phyloP scores from a whole-genome alignment of 2,329 filamentous ascomycete genomes.

The Chalaropsis ovoidea region DNA sequence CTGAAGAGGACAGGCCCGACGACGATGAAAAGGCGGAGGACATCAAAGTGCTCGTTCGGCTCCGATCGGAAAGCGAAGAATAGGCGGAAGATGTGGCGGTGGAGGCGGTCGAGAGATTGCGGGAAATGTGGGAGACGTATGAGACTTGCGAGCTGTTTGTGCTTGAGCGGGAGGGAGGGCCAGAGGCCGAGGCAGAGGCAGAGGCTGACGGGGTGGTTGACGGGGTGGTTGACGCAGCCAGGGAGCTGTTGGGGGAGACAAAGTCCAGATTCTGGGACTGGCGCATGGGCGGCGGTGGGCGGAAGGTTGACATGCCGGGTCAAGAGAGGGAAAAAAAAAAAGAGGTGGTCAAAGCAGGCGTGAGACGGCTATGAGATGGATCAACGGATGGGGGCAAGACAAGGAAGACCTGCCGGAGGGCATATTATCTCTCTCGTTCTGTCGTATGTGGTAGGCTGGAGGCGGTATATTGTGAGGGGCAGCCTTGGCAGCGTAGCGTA shows the following conservation, averaged over 20 bases:
- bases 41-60: slow-evolving; percentile 50
- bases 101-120: slow-evolving; percentile 60
- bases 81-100: slow-evolving; percentile 62
- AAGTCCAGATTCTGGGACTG: slow-evolving; percentile 33
- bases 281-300: slow-evolving; percentile 29
- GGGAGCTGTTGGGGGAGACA: slow-evolving; percentile 27
- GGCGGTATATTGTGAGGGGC: background rate
- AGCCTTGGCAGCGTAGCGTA: background rate
- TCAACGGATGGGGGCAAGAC: slow-evolving; percentile 8
- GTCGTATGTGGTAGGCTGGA: background rate
- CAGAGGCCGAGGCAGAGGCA: slow-evolving; percentile 9
- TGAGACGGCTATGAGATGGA: background rate
- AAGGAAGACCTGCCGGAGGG: slow-evolving; percentile 3
- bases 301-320: slow-evolving; percentile 35
- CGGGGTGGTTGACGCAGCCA: slow-evolving; percentile 33
- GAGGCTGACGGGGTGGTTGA: background rate
- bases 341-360: background rate
- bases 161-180: slow-evolving; percentile 18
- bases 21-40: slow-evolving; percentile 43
- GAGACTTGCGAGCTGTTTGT: slow-evolving; percentile 10
- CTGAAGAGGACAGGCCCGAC: slow-evolving; percentile 46
- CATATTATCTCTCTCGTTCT: slow-evolving; percentile 13
- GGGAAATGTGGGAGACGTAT: slow-evolving; percentile 33
- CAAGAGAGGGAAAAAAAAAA: background rate
- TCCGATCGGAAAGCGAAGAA: slow-evolving; percentile 48